Conservation (phyloP, 805 yeast genomes). For the Pichia paraexigua region DNA sequence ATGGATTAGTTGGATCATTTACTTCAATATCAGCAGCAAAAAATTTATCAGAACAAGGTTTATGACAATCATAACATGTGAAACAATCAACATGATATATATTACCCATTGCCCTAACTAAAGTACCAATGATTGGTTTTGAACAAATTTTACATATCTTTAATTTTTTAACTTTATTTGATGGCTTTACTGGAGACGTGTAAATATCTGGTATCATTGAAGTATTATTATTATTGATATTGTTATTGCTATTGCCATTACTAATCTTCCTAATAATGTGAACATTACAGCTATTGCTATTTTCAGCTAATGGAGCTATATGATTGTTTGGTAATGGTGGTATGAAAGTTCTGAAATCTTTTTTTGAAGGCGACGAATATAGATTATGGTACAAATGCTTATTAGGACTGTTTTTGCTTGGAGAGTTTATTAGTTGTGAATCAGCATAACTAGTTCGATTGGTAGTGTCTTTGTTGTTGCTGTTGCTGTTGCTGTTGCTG, state of each 20-base stretch:
- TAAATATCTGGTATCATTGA: neutral
- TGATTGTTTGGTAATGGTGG: neutral
- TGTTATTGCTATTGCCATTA: neutral
- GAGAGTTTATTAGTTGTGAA: neutral
- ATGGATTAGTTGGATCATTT: neutral
- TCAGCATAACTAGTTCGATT: neutral
- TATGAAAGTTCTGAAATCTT: neutral
- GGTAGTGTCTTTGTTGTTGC: neutral
- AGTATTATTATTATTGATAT: neutral
- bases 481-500: no score
- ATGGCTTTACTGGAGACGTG: neutral
- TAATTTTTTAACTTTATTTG: conserved; percentile 17
- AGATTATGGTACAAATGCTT: conserved; percentile 9
- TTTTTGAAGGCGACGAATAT: conserved; percentile 7
- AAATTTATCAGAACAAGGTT: conserved; percentile 75
- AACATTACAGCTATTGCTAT: neutral
- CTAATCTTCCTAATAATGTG: neutral
- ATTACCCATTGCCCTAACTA: conserved; percentile 74
- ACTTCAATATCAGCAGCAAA: conserved; percentile 60
- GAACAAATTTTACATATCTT: conserved; percentile 47
- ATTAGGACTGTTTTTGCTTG: neutral
- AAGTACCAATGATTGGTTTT: conserved; percentile 55
- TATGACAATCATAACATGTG: conserved; percentile 76
- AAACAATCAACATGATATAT: conserved; percentile 86
- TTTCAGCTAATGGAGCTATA: neutral